These are phyloP conservation scores for Glebionis coronaria DNA, from an alignment of 129 eudicot genomes.

Conservation along the genomic window DNA sequence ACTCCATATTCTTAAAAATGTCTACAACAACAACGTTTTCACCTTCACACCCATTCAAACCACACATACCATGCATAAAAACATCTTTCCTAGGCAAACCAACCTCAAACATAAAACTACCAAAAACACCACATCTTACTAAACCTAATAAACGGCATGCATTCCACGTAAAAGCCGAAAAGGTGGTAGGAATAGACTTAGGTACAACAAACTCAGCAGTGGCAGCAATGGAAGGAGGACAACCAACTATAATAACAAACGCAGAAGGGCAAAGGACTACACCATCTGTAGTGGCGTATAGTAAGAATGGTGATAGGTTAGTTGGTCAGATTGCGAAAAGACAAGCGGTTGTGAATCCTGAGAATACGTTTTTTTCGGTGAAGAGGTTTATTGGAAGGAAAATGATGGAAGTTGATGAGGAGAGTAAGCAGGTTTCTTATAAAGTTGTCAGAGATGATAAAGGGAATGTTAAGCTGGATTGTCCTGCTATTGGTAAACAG, in stretches of 20 bases:
- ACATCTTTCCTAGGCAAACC: slow-evolving; percentile 25
- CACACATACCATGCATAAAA: slow-evolving; percentile 21
- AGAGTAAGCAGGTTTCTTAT: slow-evolving; percentile 82
- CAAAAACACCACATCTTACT: neutral
- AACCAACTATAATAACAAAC: slow-evolving; percentile 74
- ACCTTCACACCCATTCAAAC: slow-evolving; percentile 34
- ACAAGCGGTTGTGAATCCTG: slow-evolving; percentile 93
- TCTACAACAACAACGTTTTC: slow-evolving; percentile 25
- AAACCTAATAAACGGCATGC: slow-evolving; percentile 28
- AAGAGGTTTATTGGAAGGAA: slow-evolving; percentile 91
- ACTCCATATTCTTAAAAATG: slow-evolving; percentile 5
- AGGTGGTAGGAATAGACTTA: slow-evolving; percentile 83
- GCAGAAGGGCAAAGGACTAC: slow-evolving; percentile 86
- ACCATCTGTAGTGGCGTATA: slow-evolving; percentile 88
- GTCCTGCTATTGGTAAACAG: slow-evolving; percentile 87
- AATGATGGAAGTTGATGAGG: slow-evolving; percentile 90
- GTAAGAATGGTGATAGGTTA: slow-evolving; percentile 63
- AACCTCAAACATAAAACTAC: neutral
- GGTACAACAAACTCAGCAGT: slow-evolving; percentile 95
- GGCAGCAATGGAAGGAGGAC: slow-evolving; percentile 93
- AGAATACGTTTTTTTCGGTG: slow-evolving; percentile 82
- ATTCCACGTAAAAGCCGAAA: slow-evolving; percentile 57
- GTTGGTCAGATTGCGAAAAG: slow-evolving; percentile 95
- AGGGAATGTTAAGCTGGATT: slow-evolving; percentile 82
- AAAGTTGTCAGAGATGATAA: slow-evolving; percentile 70